Conservation (phyloP, 2,329 filamentous ascomycete genomes). For the Graphilbum sp. region DNA sequence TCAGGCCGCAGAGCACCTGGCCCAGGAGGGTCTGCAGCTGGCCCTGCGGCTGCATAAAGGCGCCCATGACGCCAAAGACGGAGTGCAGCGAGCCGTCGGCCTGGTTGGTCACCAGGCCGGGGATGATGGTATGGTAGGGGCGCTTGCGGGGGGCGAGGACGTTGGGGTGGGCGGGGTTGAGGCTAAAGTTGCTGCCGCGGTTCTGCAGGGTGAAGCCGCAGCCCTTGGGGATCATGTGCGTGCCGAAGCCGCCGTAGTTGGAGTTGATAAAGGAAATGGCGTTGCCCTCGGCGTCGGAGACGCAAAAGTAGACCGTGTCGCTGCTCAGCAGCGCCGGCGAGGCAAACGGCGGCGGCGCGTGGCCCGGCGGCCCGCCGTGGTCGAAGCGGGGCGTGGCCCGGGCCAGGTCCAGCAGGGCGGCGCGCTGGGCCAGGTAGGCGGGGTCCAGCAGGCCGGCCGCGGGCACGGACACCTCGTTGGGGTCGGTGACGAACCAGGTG, state of each 20-base stretch:
- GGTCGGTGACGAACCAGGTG: conserved; percentile 80
- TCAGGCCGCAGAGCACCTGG: conserved; percentile 65
- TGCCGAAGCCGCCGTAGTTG: conserved; percentile 83
- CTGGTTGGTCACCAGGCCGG: conserved; percentile 69
- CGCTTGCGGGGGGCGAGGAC: conserved; percentile 64
- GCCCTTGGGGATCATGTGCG: conserved; percentile 64
- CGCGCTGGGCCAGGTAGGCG: conserved; percentile 59
- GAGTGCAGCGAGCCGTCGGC: conserved; percentile 60
- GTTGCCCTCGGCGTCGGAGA: conserved; percentile 68
- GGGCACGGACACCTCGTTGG: conserved; percentile 54
- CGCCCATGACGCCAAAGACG: conserved; percentile 93
- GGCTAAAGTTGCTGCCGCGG: conserved; percentile 72
- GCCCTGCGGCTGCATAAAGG: conserved; percentile 96
- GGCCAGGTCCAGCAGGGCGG: conserved; percentile 34
- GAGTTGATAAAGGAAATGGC: conserved; percentile 94
- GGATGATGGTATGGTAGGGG: conserved; percentile 97
- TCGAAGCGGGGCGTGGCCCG: conserved; percentile 36
- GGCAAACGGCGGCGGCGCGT: conserved; percentile 20
- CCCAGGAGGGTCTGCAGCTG: conserved; percentile 88
- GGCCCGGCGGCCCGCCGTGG: conserved; percentile 38
- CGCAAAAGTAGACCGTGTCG: conserved; percentile 90
- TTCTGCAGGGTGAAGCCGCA: conserved; percentile 89
- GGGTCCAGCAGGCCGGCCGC: conserved; percentile 50
- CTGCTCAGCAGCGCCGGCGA: conserved; percentile 67
- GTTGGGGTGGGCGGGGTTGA: conserved; percentile 61